Evolutionary conservation across 257 asterid genomes (phyloP).

Genomic region (Nemophila menziesii): DNA sequence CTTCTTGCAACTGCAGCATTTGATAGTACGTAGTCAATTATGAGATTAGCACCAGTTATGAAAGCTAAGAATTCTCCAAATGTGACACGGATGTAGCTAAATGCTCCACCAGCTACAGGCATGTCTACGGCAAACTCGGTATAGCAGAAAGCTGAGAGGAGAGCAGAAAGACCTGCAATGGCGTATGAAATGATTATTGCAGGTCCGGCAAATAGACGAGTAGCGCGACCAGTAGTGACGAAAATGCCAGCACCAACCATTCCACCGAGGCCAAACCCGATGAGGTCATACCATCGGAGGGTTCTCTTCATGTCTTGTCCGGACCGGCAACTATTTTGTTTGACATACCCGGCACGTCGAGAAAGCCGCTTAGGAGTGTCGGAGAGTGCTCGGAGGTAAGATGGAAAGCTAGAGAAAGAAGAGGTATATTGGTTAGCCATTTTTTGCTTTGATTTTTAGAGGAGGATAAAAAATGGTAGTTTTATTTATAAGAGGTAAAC

Average conservation of each 20-base stretch:
- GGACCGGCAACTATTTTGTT: conserved; percentile 40
- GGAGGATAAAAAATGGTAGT: no score
- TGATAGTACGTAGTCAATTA: conserved; percentile 76
- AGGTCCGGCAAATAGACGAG: conserved; percentile 63
- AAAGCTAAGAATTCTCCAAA: conserved; percentile 85
- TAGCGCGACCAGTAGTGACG: conserved; percentile 75
- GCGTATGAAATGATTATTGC: conserved; percentile 76
- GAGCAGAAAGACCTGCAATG: conserved; percentile 95
- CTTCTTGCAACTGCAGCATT: conserved; percentile 97
- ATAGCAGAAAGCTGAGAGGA: conserved; percentile 91
- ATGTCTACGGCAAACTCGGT: conserved; percentile 94
- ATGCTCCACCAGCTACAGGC: conserved; percentile 99
- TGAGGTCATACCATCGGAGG: conserved; percentile 75
- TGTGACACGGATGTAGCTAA: conserved; percentile 83
- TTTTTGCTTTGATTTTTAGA: conserved; percentile 13
- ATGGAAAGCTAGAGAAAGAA: conserved; percentile 50
- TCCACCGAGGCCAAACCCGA: conserved; percentile 81
- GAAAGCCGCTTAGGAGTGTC: conserved; percentile 59
- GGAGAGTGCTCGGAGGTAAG: conserved; percentile 70
- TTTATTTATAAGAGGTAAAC: no score
- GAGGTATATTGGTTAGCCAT: conserved; percentile 9
- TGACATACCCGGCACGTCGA: conserved; percentile 56
- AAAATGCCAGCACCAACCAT: conserved; percentile 99
- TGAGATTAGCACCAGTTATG: conserved; percentile 72
- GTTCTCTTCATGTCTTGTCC: conserved; percentile 54